Evolutionary conservation across 192 early-diverging fungal species (phyloP), one percentile per base, ranked within the genome.

Genomic region (Pilaira anomala): DNA sequence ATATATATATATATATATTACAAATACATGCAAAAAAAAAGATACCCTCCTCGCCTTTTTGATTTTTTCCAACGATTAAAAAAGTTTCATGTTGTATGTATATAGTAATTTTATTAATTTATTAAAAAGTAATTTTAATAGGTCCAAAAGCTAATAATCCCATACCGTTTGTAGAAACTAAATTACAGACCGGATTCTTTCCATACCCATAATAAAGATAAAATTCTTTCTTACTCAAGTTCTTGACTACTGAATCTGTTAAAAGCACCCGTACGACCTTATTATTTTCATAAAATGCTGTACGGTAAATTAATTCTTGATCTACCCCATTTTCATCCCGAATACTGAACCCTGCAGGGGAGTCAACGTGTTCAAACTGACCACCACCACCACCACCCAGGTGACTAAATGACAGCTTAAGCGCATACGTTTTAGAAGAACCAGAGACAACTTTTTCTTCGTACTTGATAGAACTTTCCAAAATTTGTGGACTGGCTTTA

Each of bases 181-280:
- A 12, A 30, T 65, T 54, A 24, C 63, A 65, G 2, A 45, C 5
- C 0, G 63, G 63, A 50, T 65, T 54, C 7, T 65, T 22, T 9
- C 63, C 63, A 56, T 65, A 41, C 3, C 63, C 63, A 30, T 65
- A 65, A 24, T 33, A 45, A 14, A 65, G 19, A 33, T 25, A 58
- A 7, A 58, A 1, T 2, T 39, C 16, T 9, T 40, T 16, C 3
- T 24, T 58, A 6, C n/a, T 19, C 7, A 42, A 7, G 11, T 14
- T n/a, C 41, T 42, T 21, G 16, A 21, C 21, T 9, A 12, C 21
- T n/a, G n/a, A n/a, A 1, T 58, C 16, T 3, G n/a, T 7, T 40
- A 19, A 24, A 2, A 58, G 6, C 16, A 39, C 40, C 7, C 30
- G n/a, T 5, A 28, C 7, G 18, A 58, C 40, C 19, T 39, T 19